A percentile compares a stretch with the other conserved stretches of the same genome.
Conservation (phyloP, 192 early-diverging fungal genomes). For the Allomyces javanicus region DNA sequence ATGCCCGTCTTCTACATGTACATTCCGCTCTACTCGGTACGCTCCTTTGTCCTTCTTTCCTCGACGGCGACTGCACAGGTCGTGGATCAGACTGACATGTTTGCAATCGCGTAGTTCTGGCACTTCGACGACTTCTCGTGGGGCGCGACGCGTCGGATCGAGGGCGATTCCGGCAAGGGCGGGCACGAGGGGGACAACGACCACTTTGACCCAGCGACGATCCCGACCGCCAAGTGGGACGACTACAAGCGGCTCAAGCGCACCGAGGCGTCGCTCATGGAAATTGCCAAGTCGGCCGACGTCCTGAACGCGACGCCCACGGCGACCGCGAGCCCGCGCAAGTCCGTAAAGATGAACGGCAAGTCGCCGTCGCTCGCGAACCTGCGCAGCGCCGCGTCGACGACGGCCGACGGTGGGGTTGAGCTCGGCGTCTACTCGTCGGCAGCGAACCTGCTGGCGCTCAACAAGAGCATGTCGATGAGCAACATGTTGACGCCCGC, state of each 20-base stretch:
- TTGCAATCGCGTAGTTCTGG: slow-evolving; percentile 27
- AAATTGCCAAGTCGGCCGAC: neutral
- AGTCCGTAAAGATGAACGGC: neutral
- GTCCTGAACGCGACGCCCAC: neutral
- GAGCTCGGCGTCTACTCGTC: neutral
- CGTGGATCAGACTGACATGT: slow-evolving; percentile 13
- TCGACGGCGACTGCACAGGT: slow-evolving; percentile 30
- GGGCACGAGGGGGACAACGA: slow-evolving; percentile 48
- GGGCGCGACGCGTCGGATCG: slow-evolving; percentile 29
- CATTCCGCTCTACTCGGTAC: slow-evolving; percentile 70
- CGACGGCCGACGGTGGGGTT: neutral
- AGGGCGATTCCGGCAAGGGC: slow-evolving; percentile 15
- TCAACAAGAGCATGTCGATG: neutral
- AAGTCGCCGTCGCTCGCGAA: neutral
- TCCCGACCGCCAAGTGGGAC: slow-evolving; percentile 71
- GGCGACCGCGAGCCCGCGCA: neutral
- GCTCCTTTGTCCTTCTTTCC: slow-evolving; percentile 38
- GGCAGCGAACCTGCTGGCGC: neutral
- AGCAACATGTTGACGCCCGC: neutral
- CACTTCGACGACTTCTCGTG: slow-evolving; percentile 42
- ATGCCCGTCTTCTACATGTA: slow-evolving; percentile 74
- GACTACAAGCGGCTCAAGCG: slow-evolving; percentile 53
- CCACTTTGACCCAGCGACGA: slow-evolving; percentile 64
- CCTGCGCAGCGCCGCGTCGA: neutral
- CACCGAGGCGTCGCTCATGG: neutral